A percentile compares a stretch with the other conserved stretches of the same genome.
These are phyloP conservation scores for Daldinia bambusicola DNA, from an alignment of 495 filamentous ascomycete genomes.

Conservation along the genomic window DNA sequence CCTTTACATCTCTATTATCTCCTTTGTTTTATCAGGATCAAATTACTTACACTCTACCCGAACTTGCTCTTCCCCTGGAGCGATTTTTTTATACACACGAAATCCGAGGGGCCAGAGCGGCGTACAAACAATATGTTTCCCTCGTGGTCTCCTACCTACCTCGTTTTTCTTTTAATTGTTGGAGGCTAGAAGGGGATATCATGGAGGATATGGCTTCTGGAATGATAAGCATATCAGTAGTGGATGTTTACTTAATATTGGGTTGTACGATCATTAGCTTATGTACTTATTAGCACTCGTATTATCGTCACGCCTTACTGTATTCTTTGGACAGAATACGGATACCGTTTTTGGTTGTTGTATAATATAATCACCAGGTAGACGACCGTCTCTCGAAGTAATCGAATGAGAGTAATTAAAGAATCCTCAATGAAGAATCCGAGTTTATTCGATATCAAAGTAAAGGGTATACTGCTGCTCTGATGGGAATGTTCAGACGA, in stretches of 20 bases:
- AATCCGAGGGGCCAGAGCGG: not conserved
- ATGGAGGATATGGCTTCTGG: not conserved
- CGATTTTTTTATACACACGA: not conserved
- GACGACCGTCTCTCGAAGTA: too few species aligned
- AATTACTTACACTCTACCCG: not conserved
- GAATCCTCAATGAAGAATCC: too few species aligned
- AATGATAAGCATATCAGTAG: not conserved
- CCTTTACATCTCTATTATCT: slow-evolving; percentile 14
- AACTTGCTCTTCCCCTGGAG: not conserved
- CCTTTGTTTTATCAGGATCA: slow-evolving; percentile 1
- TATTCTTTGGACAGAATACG: not conserved
- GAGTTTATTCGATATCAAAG: too few species aligned
- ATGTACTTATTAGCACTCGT: not conserved
- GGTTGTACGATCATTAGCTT: not conserved
- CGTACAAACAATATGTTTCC: not conserved
- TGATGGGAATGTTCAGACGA: too few species aligned
- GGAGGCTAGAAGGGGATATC: too few species aligned
- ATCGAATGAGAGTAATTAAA: too few species aligned
- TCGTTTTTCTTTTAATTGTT: too few species aligned
- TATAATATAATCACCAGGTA: not conserved
- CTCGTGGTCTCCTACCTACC: not conserved
- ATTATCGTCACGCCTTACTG: not conserved
- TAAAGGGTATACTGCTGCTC: too few species aligned
- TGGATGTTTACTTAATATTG: not conserved
- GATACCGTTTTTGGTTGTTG: not conserved